Evolutionary conservation across 495 filamentous ascomycete species (phyloP).

Genomic region (Darksidea phi): DNA sequence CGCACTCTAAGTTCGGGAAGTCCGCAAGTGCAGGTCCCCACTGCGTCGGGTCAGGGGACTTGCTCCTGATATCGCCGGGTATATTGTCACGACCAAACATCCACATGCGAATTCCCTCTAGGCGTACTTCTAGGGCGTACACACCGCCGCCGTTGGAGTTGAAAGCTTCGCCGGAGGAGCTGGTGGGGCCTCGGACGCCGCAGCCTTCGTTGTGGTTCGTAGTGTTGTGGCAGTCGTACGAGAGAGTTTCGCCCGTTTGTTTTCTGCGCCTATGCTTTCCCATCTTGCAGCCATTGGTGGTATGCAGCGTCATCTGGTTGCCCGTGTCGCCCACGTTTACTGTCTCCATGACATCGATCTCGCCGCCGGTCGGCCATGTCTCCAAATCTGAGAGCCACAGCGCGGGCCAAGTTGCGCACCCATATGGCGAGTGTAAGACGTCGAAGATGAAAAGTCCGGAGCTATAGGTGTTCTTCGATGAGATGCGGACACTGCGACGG

Average conservation of each 20-base stretch:
- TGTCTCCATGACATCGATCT: conserved; percentile 43
- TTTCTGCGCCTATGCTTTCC: conserved; percentile 48
- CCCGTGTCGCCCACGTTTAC: conserved; percentile 38
- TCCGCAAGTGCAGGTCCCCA: conserved; percentile 34
- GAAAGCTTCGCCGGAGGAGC: conserved; percentile 31
- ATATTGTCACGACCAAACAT: conserved; percentile 32
- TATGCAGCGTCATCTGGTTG: conserved; percentile 41
- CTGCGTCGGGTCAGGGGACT: conserved; percentile 28
- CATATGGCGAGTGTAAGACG: conserved; percentile 42
- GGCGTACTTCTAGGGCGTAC: conserved; percentile 36
- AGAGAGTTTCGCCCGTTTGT: conserved; percentile 23
- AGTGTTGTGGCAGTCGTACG: conserved; percentile 36
- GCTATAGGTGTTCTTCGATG: conserved; percentile 40
- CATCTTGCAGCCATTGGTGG: conserved; percentile 35
- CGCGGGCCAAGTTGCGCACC: conserved; percentile 46
- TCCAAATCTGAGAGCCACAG: conserved; percentile 42
- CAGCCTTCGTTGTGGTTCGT: conserved; percentile 36
- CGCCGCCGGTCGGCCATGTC: conserved; percentile 44
- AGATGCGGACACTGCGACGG: conserved; percentile 42
- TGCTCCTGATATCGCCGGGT: conserved; percentile 24
- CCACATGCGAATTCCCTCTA: conserved; percentile 35
- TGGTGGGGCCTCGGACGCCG: conserved; percentile 23
- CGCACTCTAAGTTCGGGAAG: conserved; percentile 39
- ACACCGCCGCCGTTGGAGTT: conserved; percentile 37
- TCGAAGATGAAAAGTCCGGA: conserved; percentile 43